Percentiles rank a stretch among this genome's conserved stretches.
These are phyloP conservation scores for Globisporangium rhizosaccharum DNA, from an alignment of 352 stramenopile genomes.

Conservation along the genomic window DNA sequence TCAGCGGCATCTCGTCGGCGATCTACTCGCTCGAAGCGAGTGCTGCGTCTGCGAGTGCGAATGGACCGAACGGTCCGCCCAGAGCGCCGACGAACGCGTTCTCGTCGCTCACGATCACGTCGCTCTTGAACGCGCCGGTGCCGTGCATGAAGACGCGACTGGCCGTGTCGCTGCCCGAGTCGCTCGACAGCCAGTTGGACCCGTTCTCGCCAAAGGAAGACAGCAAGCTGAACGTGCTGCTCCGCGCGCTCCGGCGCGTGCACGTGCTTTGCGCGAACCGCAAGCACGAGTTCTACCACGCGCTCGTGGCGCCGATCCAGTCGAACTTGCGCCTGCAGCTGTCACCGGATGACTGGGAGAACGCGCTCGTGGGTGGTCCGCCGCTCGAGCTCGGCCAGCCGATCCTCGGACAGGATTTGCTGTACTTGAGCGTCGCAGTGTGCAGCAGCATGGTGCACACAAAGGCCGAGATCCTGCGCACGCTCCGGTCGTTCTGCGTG, in stretches of 20 bases:
- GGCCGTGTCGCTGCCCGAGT: constrained; percentile 60
- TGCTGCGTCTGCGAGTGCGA: constrained; percentile 13
- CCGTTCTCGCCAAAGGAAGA: constrained; percentile 73
- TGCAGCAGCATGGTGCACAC: constrained; percentile 75
- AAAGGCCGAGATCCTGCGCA: constrained; percentile 76
- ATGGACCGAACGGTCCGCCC: neutral
- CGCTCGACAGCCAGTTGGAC: constrained; percentile 59
- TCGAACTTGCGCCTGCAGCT: constrained; percentile 43
- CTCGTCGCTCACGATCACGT: constrained; percentile 65
- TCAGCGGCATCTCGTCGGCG: constrained; percentile 65
- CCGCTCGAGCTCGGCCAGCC: constrained; percentile 52
- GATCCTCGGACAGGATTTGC: constrained; percentile 68
- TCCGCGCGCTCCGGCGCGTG: constrained; percentile 52
- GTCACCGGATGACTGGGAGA: constrained; percentile 40
- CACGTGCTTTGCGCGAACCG: constrained; percentile 52
- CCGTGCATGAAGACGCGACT: constrained; percentile 56
- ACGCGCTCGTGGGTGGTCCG: constrained; percentile 34
- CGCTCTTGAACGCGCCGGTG: constrained; percentile 46
- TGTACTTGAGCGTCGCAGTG: constrained; percentile 67
- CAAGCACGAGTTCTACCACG: constrained; percentile 43
- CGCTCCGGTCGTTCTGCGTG: constrained; percentile 69
- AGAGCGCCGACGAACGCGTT: constrained; percentile 28
- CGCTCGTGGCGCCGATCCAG: constrained; percentile 43
- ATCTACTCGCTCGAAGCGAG: constrained; percentile 46
- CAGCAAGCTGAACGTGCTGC: constrained; percentile 64